Conservation (phyloP, 345 rosid genomes). For the Erysimum cheiranthoides region DNA sequence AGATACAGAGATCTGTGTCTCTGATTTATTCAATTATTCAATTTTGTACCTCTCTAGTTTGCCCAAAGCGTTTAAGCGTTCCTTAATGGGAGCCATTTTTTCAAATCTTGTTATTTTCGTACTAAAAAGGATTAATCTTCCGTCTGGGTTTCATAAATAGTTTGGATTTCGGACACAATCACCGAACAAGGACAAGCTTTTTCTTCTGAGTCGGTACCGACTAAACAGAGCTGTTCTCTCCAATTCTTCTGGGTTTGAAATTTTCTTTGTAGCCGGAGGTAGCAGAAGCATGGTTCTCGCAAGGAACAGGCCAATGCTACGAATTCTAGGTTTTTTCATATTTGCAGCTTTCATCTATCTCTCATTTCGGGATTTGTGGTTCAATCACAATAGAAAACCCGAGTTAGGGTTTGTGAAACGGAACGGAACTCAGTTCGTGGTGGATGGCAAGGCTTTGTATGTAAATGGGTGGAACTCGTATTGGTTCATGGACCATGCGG, state of each 20-base stretch:
- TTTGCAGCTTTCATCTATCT: conserved; percentile 70
- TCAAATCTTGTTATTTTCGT: conserved; percentile 3
- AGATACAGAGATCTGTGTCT: conserved; percentile 26
- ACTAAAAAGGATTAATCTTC: conserved; percentile 26
- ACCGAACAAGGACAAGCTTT: background rate
- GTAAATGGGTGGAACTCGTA: conserved; percentile 89
- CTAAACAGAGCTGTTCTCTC: conserved; percentile 10
- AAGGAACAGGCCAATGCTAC: conserved; percentile 60
- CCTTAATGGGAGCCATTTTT: conserved; percentile 14
- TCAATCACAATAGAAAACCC: conserved; percentile 41
- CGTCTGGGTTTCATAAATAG: conserved; percentile 10
- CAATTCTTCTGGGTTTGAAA: conserved; percentile 7
- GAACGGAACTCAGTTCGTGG: conserved; percentile 68
- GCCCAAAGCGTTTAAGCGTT: background rate
- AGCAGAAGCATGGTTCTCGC: conserved; percentile 44
- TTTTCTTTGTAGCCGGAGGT: background rate
- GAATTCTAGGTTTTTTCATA: conserved; percentile 66
- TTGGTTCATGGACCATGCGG: conserved; percentile 89
- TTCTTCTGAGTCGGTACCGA: conserved; percentile 30
- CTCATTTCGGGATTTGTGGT: conserved; percentile 61
- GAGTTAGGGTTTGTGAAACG: conserved; percentile 66
- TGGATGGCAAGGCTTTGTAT: conserved; percentile 63
- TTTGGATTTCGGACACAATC: conserved; percentile 1
- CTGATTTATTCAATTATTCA: conserved; percentile 17
- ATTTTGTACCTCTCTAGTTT: background rate